Conservation (phyloP, 2,329 filamentous ascomycete genomes). For the Monilinia vaccinii-corymbosi region DNA sequence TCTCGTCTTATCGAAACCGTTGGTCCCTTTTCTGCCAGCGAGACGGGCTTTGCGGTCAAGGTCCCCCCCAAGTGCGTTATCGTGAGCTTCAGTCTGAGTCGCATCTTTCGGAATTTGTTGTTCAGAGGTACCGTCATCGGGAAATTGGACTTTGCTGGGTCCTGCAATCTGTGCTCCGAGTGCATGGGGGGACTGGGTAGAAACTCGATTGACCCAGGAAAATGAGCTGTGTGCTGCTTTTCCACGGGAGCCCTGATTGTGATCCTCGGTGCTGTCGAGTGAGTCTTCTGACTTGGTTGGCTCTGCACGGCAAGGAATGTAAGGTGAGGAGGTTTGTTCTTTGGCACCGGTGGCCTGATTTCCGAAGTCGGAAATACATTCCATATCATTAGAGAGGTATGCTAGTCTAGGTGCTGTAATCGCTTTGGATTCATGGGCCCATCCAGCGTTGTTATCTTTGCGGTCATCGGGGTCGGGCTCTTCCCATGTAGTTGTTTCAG, state of each 20-base stretch:
- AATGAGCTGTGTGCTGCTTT: not conserved
- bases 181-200: not conserved
- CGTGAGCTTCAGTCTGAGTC: not conserved
- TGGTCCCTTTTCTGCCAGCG: not conserved
- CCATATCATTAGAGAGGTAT: not conserved
- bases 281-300: not conserved
- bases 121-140: not conserved
- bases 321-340: not conserved
- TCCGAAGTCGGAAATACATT: not conserved
- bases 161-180: not conserved
- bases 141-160: not conserved
- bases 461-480: not conserved
- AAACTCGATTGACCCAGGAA: not conserved
- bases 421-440: not conserved
- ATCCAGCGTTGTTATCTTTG: not conserved
- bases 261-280: not conserved
- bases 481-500: not conserved
- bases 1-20: not conserved
- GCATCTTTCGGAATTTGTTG: not conserved
- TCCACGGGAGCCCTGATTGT: not conserved
- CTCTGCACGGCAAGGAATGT: not conserved
- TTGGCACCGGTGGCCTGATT: not conserved
- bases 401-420: not conserved
- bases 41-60: not conserved
- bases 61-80: not conserved